Conservation (phyloP, 805 yeast species). For the Wickerhamomyces kurtzmanii region DNA sequence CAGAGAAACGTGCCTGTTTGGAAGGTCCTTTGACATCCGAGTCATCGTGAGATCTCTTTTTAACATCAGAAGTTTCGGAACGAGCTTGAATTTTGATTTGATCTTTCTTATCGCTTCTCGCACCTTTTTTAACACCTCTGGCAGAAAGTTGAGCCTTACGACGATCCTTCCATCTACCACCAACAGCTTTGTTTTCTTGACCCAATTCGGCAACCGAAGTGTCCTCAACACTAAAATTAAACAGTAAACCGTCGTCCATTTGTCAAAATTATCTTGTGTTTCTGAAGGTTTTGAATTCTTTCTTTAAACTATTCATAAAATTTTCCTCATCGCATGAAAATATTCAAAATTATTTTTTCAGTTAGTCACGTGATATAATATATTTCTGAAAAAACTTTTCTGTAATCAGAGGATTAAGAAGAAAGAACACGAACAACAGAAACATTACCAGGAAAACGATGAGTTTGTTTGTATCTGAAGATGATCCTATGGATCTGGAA, state of each 20-base stretch:
- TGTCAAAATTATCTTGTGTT: no score
- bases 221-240: slow-evolving; percentile 57
- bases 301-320: no score
- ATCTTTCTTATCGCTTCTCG: slow-evolving; percentile 3
- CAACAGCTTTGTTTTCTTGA: slow-evolving; percentile 34
- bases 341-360: no score
- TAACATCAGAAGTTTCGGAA: slow-evolving; percentile 1
- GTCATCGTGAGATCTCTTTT: background rate
- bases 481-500: no score
- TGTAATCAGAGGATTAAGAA: no score
- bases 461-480: no score
- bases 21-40: slow-evolving; percentile 15
- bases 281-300: no score
- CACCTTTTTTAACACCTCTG: slow-evolving; percentile 10
- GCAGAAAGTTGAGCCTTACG: slow-evolving; percentile 29
- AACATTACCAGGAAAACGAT: no score
- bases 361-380: no score
- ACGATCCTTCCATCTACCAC: slow-evolving; percentile 81
- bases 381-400: no score
- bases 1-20: slow-evolving; percentile 31
- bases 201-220: slow-evolving; percentile 13
- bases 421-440: no score
- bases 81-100: slow-evolving; percentile 8
- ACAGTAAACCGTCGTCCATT: slow-evolving; percentile 60
- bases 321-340: no score